phyloP scores from a whole-genome alignment of 208 protist genomes.

The Leishmania arabica region DNA sequence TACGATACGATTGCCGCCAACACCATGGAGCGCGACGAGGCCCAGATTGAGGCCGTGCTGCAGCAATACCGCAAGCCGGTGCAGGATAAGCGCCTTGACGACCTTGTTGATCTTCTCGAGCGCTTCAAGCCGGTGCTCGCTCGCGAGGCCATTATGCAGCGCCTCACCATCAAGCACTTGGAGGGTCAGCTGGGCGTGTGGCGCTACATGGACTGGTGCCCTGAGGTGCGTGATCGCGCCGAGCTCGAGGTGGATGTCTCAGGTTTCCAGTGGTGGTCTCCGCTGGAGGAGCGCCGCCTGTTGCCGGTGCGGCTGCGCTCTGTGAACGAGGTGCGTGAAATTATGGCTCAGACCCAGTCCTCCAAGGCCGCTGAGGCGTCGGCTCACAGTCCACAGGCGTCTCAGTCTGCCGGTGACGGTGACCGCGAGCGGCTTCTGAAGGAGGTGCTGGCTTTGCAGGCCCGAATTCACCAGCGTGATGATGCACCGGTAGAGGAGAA shows the following conservation, averaged over 20 bases:
- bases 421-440: constrained; percentile 87
- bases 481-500: constrained; percentile 68
- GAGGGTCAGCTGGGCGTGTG: constrained; percentile 93
- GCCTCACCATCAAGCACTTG: constrained; percentile 92
- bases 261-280: constrained; percentile 90
- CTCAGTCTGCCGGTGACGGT: constrained; percentile 58
- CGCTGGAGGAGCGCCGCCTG: constrained; percentile 84
- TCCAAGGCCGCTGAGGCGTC: constrained; percentile 70
- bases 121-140: constrained; percentile 93
- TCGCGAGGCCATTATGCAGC: constrained; percentile 93
- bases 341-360: constrained; percentile 84
- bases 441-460: constrained; percentile 90
- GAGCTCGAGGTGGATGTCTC: constrained; percentile 89
- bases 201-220: constrained; percentile 95
- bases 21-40: constrained; percentile 83
- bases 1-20: constrained; percentile 85
- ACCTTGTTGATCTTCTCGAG: constrained; percentile 88
- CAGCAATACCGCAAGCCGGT: constrained; percentile 87
- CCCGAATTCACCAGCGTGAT: constrained; percentile 86
- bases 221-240: constrained; percentile 90
- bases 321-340: constrained; percentile 90
- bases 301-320: constrained; percentile 85
- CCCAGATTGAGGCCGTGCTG: constrained; percentile 82
- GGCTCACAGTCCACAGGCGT: constrained; percentile 43
- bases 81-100: constrained; percentile 88